A percentile compares a stretch with the other conserved stretches of the same genome.
phyloP scores from a whole-genome alignment of 129 eudicot species.

The Saposhnikovia divaricata region DNA sequence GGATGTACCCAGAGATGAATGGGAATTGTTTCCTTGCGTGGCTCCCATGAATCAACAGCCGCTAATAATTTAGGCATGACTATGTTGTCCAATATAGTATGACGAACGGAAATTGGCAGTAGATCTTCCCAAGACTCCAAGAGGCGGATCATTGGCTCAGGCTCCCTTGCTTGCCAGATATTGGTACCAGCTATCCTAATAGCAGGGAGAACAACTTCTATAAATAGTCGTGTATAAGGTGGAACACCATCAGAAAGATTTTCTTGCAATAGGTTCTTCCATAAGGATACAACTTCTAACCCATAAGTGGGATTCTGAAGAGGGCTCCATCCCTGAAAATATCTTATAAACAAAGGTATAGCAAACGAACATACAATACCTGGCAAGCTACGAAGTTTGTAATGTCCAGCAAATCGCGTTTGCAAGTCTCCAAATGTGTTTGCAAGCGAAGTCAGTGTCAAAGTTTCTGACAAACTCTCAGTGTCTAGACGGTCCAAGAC shows the following conservation, averaged over 20 bases:
- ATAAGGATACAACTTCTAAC: constrained; percentile 13
- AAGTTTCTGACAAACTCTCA: constrained; percentile 34
- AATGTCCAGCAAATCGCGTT: constrained; percentile 24
- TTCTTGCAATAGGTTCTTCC: constrained; percentile 22
- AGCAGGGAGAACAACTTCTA: constrained; percentile 79
- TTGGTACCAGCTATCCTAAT: constrained; percentile 59
- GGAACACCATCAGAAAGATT: constrained; percentile 36
- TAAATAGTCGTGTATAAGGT: constrained; percentile 48
- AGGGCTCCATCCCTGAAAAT: constrained; percentile 18
- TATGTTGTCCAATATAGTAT: constrained; percentile 49
- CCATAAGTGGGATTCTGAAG: constrained; percentile 18
- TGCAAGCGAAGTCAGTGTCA: constrained; percentile 64
- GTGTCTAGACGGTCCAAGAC: too few relatives aligned
- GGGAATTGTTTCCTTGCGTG: constrained; percentile 47
- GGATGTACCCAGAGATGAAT: constrained; percentile 61
- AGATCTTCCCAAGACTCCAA: constrained; percentile 71
- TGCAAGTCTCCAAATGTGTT: constrained; percentile 44
- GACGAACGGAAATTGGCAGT: constrained; percentile 54
- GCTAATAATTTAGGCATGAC: constrained; percentile 41
- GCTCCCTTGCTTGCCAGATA: constrained; percentile 79
- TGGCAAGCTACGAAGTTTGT: constrained; percentile 26
- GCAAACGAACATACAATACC: constrained; percentile 24
- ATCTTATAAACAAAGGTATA: constrained; percentile 17
- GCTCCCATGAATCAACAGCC: constrained; percentile 48
- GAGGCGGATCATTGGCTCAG: constrained; percentile 65